Percentiles rank a stretch among this genome's conserved stretches.
phyloP scores from a whole-genome alignment of 352 stramenopile species.

The Phytophthora nicotianae region DNA sequence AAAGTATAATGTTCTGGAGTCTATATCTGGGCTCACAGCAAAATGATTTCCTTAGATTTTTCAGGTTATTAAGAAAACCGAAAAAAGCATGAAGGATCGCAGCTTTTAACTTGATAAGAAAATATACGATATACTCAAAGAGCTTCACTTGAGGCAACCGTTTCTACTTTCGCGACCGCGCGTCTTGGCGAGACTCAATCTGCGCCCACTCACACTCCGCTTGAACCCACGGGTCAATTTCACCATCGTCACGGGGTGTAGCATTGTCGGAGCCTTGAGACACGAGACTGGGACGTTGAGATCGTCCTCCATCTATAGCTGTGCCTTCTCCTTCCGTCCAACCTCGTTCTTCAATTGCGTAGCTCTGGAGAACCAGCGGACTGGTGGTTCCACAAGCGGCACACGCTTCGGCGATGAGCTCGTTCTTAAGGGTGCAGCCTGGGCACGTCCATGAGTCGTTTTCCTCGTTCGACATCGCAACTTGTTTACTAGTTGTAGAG shows the following conservation, averaged over 20 bases:
- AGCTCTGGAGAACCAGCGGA: slow-evolving; percentile 67
- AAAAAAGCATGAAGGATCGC: too few relatives aligned
- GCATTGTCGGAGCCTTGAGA: slow-evolving; percentile 48
- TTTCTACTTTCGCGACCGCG: slow-evolving; percentile 23
- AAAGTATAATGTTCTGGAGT: too few relatives aligned
- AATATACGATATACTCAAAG: too few relatives aligned
- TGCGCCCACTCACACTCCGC: slow-evolving; percentile 74
- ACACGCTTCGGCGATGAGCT: slow-evolving; percentile 56
- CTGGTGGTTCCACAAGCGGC: slow-evolving; percentile 72
- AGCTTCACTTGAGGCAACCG: too few relatives aligned
- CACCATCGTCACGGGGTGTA: slow-evolving; percentile 37
- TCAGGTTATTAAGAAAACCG: too few relatives aligned
- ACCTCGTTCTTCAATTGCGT: slow-evolving; percentile 49
- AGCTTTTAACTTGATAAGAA: too few relatives aligned
- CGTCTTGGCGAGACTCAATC: slow-evolving; percentile 63
- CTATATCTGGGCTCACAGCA: too few relatives aligned
- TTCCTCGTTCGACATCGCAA: slow-evolving; percentile 34
- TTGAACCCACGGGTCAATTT: slow-evolving; percentile 65
- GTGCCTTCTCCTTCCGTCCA: slow-evolving; percentile 7
- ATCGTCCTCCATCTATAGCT: slow-evolving; percentile 18
- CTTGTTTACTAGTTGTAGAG: background rate
- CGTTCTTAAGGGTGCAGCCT: slow-evolving; percentile 66
- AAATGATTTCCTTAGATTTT: too few relatives aligned
- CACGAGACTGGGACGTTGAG: slow-evolving; percentile 31
- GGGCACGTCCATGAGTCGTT: slow-evolving; percentile 54